Base-by-base conservation (phyloP, 1,284 basidiomycete species). In the Anthracocystis panici-leucophaei region DNA sequence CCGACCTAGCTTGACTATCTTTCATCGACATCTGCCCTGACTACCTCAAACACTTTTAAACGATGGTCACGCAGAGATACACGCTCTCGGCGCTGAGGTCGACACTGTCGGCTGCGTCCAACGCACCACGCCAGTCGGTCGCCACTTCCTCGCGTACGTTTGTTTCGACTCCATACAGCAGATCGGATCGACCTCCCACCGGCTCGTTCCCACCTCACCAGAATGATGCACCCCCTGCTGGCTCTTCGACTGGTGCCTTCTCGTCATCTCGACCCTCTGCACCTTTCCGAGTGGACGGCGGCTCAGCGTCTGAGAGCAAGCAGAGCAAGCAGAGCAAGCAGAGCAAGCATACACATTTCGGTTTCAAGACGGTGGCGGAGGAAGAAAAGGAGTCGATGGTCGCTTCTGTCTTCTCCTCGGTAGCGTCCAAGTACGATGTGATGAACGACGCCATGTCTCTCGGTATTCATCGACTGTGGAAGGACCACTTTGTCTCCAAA, bases 361-460 rank as follows among this genome's bases (percentile, higher is more conserved):
- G 95, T n/a, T 97, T 94, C 89, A 90, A 89, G 86, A 92, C 91
- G 6, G 90, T 97, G 12, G 91, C 91, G 27, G 91, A 93, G 85
- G 90, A 92, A 51, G 86, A 89, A 49, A 97, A 90, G 81, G 89
- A 89, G 82, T 85, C 85, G 1, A 83, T 90, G 40, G 96, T 99
- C 64, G 93, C 93, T 78, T 89, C 89, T 71, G 95, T 99, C 59
- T 99, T 99, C 87, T 92, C 93, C 79, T 96, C 93, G 5, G 96
- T 99, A 59, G 95, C 97, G 45, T 93, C 93, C 44, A 93, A 91
- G 58, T 99, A 99, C 87, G 96, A 99, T 86, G 86, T 98, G 45
- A 97, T 99, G 95, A 99, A 99, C 88, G 97, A 99, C 85, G 94
- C 95, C 27, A 94, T 96, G 88, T 99, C 96, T 6, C 87, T 98